Evolutionary conservation across 345 rosid species (phyloP).

Genomic region (Arabis hirsuta): DNA sequence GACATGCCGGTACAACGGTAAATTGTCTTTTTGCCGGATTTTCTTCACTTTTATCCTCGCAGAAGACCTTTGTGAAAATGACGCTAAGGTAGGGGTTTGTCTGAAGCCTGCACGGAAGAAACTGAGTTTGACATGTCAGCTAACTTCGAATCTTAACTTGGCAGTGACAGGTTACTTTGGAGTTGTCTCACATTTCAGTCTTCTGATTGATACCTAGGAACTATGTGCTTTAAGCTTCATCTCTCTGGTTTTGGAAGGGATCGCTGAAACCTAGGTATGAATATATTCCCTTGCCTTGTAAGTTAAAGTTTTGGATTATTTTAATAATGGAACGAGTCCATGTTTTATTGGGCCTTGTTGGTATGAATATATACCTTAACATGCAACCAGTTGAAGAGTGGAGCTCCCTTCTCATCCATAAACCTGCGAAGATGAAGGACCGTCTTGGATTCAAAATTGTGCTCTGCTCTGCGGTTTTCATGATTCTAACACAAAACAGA

Average conservation of each 20-base stretch:
- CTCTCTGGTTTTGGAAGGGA: slow-evolving; percentile 28
- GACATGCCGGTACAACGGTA: neutral
- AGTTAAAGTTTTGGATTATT: slow-evolving; percentile 33
- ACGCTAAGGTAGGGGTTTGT: neutral
- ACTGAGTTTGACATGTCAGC: slow-evolving; percentile 37
- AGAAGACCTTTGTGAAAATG: slow-evolving; percentile 13
- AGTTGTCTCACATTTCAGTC: slow-evolving; percentile 23
- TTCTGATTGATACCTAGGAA: slow-evolving; percentile 13
- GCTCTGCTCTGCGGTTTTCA: slow-evolving; percentile 35
- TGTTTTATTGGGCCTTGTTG: slow-evolving; percentile 3
- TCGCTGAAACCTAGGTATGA: slow-evolving; percentile 9
- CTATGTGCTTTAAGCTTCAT: slow-evolving; percentile 17
- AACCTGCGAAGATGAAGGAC: slow-evolving; percentile 33
- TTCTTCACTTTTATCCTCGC: neutral
- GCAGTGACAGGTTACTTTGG: slow-evolving; percentile 38
- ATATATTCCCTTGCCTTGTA: slow-evolving; percentile 40
- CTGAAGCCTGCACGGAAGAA: slow-evolving; percentile 33
- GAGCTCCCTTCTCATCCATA: slow-evolving; percentile 21
- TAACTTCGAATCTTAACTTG: slow-evolving; percentile 42
- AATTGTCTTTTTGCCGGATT: neutral
- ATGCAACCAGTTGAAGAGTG: slow-evolving; percentile 21
- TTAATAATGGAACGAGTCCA: neutral
- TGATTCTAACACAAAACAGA: slow-evolving; percentile 34
- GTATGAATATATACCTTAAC: slow-evolving; percentile 27
- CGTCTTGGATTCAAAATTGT: slow-evolving; percentile 18